Evolutionary conservation across 768 basidiomycete species (phyloP).

Genomic region (Calocybe indica): DNA sequence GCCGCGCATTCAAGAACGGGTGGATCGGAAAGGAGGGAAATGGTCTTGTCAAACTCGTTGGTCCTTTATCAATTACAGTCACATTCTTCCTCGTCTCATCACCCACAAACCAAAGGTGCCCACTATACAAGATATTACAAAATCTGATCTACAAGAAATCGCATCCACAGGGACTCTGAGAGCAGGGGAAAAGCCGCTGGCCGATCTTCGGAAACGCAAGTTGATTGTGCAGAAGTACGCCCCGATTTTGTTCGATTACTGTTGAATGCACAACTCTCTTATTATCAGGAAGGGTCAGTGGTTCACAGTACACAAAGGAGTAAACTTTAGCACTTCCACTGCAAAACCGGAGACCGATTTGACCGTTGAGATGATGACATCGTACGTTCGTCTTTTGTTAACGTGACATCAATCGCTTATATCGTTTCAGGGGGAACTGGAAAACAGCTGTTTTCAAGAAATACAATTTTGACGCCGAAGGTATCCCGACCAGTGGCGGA

Average conservation of each 20-base stretch:
- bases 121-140: constrained; percentile 69
- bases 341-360: constrained; percentile 95
- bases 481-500: constrained; percentile 82
- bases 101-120: constrained; percentile 37
- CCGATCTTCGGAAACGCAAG: constrained; percentile 90
- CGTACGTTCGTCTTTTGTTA: constrained; percentile 44
- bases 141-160: constrained; percentile 68
- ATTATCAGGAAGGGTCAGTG: constrained; percentile 83
- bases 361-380: constrained; percentile 90
- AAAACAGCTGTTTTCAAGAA: constrained; percentile 92
- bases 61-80: constrained; percentile 23
- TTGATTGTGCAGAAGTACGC: constrained; percentile 74
- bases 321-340: constrained; percentile 83
- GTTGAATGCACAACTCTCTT: constrained; percentile 4
- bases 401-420: constrained; percentile 6
- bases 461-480: constrained; percentile 98
- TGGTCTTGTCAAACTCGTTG: constrained; percentile 79
- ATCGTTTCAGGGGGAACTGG: constrained; percentile 74
- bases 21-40: constrained; percentile 93
- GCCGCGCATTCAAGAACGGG: constrained; percentile 92
- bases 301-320: constrained; percentile 85
- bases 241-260: not conserved
- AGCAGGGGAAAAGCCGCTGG: constrained; percentile 74
- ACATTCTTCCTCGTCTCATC: not conserved
- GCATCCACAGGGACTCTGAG: constrained; percentile 64